Conservation (phyloP, 208 protist genomes). For the Leptomonas pyrrhocoris region DNA sequence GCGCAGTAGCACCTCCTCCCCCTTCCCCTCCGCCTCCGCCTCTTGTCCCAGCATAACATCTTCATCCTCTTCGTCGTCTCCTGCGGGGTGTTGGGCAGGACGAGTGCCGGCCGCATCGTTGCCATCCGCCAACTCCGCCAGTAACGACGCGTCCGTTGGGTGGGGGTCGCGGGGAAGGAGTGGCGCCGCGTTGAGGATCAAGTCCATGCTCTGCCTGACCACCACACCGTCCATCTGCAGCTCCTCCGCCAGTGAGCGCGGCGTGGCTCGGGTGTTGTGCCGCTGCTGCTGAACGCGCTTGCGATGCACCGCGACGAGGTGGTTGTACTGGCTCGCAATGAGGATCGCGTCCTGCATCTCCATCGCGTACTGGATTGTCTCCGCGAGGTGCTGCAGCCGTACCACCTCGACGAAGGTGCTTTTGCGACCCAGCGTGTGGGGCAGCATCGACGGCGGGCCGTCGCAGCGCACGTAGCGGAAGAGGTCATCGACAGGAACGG, state of each 20-base stretch:
- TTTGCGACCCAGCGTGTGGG: constrained; percentile 31
- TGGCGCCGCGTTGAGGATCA: neutral
- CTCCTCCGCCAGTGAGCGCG: constrained; percentile 9
- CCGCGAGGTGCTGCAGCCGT: constrained; percentile 46
- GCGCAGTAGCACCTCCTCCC: constrained; percentile 32
- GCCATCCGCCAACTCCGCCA: constrained; percentile 7
- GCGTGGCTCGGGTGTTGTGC: constrained; percentile 6
- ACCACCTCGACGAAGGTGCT: constrained; percentile 42
- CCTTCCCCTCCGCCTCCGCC: neutral
- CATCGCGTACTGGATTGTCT: constrained; percentile 46
- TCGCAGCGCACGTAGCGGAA: constrained; percentile 31
- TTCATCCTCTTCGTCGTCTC: constrained; percentile 7
- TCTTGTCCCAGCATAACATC: constrained; percentile 2
- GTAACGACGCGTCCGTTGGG: neutral
- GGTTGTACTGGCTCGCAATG: constrained; percentile 29
- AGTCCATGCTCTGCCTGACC: constrained; percentile 15
- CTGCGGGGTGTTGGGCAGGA: neutral
- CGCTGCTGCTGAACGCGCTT: constrained; percentile 17
- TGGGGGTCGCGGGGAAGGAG: constrained; percentile 1
- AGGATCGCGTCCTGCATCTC: constrained; percentile 50
- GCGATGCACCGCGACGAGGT: constrained; percentile 15
- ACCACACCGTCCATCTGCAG: constrained; percentile 21
- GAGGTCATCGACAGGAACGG: constrained; percentile 31
- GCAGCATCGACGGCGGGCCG: constrained; percentile 20
- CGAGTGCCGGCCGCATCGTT: neutral